These are phyloP conservation scores for Mucuna pruriens DNA, from an alignment of 306 rosid genomes.

Conservation along the genomic window DNA sequence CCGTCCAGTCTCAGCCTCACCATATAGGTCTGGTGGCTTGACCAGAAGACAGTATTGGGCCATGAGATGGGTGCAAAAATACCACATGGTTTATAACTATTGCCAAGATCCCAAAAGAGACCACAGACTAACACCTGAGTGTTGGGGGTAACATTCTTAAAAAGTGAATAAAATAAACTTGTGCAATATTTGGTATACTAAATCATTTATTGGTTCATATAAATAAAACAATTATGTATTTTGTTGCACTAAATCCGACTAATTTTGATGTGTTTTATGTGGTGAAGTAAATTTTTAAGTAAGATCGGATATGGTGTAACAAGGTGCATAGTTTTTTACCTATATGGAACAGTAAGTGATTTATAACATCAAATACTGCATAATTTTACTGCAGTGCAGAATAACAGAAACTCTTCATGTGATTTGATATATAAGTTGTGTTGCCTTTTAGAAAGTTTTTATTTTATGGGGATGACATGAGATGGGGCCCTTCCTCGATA, in stretches of 20 bases:
- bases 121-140: constrained; percentile 86
- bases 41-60: constrained; percentile 59
- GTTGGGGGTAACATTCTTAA: constrained; percentile 37
- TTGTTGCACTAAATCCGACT: not conserved
- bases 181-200: not conserved
- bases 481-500: constrained; percentile 36
- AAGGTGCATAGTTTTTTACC: not conserved
- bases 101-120: constrained; percentile 82
- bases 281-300: not conserved
- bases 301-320: not conserved
- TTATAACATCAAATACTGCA: not conserved
- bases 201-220: not conserved
- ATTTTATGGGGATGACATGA: constrained; percentile 23
- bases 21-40: constrained; percentile 80
- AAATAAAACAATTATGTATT: not conserved
- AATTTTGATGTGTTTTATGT: not conserved
- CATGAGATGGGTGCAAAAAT: constrained; percentile 85
- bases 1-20: constrained; percentile 75
- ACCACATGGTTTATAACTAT: constrained; percentile 84
- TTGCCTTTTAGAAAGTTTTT: constrained; percentile 11
- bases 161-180: not conserved
- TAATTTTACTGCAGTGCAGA: not conserved
- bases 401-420: not conserved
- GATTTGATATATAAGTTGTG: constrained; percentile 4
- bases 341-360: not conserved